Evolutionary conservation across 2,329 filamentous ascomycete species (phyloP).

Genomic region (Trichophyton schoenleinii): DNA sequence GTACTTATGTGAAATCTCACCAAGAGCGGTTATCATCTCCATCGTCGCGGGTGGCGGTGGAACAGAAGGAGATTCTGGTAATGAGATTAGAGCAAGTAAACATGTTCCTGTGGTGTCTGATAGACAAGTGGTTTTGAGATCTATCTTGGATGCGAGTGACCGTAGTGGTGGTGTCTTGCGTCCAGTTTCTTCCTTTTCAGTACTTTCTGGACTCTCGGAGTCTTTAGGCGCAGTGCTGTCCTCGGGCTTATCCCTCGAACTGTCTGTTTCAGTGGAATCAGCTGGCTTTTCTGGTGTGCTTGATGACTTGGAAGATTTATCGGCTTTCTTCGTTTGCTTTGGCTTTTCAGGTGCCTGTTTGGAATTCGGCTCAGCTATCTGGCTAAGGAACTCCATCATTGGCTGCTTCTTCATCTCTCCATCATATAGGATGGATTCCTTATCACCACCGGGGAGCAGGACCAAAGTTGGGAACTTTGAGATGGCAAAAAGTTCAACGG

Average conservation of each 20-base stretch:
- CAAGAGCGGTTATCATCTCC: constrained; percentile 51
- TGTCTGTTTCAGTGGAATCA: constrained; percentile 10
- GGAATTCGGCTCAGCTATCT: constrained; percentile 66
- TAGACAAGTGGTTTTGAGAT: constrained; percentile 60
- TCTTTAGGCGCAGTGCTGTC: constrained; percentile 3
- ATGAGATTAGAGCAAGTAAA: constrained; percentile 60
- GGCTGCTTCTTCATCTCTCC: constrained; percentile 76
- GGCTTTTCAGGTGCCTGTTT: constrained; percentile 47
- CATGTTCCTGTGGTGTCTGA: constrained; percentile 67
- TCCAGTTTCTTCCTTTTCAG: constrained; percentile 29
- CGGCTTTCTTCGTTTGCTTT: constrained; percentile 19
- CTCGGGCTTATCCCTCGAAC: background rate
- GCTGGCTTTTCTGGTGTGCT: constrained; percentile 39
- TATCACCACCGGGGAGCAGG: constrained; percentile 58
- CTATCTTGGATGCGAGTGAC: constrained; percentile 49
- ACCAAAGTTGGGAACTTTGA: constrained; percentile 68
- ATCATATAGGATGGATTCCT: constrained; percentile 59
- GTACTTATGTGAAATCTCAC: constrained; percentile 66
- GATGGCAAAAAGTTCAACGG: constrained; percentile 63
- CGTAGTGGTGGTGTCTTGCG: constrained; percentile 48
- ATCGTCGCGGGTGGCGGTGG: constrained; percentile 31
- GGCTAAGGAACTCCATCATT: constrained; percentile 70
- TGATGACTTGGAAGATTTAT: constrained; percentile 36
- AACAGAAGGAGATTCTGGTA: constrained; percentile 39
- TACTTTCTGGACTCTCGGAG: constrained; percentile 3